Percentiles rank a stretch among this genome's conserved stretches.
phyloP scores from a whole-genome alignment of 2,329 filamentous ascomycete species.

The Hymenoscyphus linearis region DNA sequence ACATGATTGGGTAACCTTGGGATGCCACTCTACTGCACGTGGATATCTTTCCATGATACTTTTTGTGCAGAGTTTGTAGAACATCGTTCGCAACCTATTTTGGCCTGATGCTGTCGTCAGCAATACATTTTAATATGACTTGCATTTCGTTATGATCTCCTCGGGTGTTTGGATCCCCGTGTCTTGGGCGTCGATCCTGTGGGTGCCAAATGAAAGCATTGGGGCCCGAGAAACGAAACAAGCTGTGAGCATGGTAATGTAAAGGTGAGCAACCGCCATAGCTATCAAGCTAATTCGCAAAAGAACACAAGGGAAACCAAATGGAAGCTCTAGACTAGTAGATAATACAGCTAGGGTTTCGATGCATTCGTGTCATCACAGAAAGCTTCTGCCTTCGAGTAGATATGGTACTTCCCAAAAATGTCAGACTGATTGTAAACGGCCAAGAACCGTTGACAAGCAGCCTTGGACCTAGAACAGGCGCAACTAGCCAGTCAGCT shows the following conservation, averaged over 20 bases:
- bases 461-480: too few relatives aligned
- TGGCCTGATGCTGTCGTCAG: not conserved
- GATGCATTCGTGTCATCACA: too few relatives aligned
- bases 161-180: not conserved
- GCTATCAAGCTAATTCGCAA: not conserved
- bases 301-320: not conserved
- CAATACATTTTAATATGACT: not conserved
- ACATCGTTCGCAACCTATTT: not conserved
- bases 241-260: not conserved
- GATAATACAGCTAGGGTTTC: not conserved
- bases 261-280: not conserved
- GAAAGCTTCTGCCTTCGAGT: too few relatives aligned
- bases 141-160: not conserved
- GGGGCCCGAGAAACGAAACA: not conserved
- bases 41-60: not conserved
- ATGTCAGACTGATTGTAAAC: too few relatives aligned
- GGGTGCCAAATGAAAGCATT: not conserved
- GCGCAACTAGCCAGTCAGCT: too few relatives aligned
- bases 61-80: not conserved
- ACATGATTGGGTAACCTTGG: not conserved
- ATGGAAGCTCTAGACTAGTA: not conserved
- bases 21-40: not conserved
- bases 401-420: too few relatives aligned
- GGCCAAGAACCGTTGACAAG: too few relatives aligned
- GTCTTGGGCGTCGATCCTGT: not conserved